A percentile compares a stretch with the other conserved stretches of the same genome.
Conservation (phyloP, 768 basidiomycete species). For the Boletus coccyginus region DNA sequence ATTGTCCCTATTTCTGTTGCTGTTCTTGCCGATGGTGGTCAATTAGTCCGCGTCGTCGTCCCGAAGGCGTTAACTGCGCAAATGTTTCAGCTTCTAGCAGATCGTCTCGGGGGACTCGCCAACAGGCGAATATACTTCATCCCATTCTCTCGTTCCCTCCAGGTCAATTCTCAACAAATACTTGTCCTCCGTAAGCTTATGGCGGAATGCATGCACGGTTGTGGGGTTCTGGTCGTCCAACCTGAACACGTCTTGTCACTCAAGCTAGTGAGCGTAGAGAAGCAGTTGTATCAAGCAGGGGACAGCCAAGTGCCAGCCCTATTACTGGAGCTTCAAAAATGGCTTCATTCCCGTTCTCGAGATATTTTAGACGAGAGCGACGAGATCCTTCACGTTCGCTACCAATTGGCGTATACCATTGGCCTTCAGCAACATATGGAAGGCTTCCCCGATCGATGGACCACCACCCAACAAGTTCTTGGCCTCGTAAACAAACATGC, state of each 20-base stretch:
- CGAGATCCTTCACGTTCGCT: conserved; percentile 34
- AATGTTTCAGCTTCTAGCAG: conserved; percentile 49
- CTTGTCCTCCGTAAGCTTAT: conserved; percentile 32
- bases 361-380: conserved; percentile 34
- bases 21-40: conserved; percentile 42
- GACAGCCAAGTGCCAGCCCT: neutral
- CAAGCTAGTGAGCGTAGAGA: conserved; percentile 45
- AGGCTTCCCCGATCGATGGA: conserved; percentile 36
- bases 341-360: conserved; percentile 23
- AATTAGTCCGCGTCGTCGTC: conserved; percentile 47
- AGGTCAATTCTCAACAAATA: conserved; percentile 16
- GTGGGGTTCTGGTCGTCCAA: conserved; percentile 47
- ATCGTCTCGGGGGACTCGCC: conserved; percentile 41
- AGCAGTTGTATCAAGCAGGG: conserved; percentile 11
- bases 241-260: conserved; percentile 56
- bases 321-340: conserved; percentile 30
- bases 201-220: conserved; percentile 35
- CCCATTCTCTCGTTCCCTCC: conserved; percentile 46
- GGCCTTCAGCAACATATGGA: conserved; percentile 30
- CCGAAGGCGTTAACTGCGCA: conserved; percentile 46
- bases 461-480: conserved; percentile 31
- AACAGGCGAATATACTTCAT: conserved; percentile 48
- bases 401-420: conserved; percentile 37
- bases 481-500: conserved; percentile 21
- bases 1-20: conserved; percentile 45